Evolutionary conservation across 345 rosid genomes (phyloP).

Genomic region (Lagerstroemia speciosa): DNA sequence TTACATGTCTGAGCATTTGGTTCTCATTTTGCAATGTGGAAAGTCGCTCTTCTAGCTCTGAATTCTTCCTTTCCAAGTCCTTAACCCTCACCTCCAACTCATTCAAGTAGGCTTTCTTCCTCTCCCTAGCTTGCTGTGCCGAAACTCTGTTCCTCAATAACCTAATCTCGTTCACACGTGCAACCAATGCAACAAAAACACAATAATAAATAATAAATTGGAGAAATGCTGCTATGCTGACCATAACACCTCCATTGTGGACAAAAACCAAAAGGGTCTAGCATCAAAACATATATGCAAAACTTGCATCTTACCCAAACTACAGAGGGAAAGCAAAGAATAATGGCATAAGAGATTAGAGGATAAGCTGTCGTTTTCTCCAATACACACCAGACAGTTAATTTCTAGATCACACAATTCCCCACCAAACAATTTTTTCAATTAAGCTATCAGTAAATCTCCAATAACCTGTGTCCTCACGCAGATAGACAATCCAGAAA

Average conservation of each 20-base stretch:
- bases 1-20: constrained; percentile 96
- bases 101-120: constrained; percentile 83
- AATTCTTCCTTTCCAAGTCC: constrained; percentile 86
- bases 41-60: constrained; percentile 82
- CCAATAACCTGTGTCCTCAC: no score
- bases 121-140: constrained; percentile 98
- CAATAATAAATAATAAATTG: background rate
- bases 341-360: background rate
- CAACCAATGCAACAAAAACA: background rate
- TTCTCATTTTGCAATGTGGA: constrained; percentile 96
- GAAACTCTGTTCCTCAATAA: constrained; percentile 98
- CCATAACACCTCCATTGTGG: background rate
- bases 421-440: no score
- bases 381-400: no score
- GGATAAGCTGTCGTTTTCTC: background rate
- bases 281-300: background rate
- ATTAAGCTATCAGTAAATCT: no score
- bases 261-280: background rate
- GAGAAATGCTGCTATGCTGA: background rate
- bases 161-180: constrained; percentile 24
- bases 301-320: background rate
- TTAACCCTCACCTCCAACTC: constrained; percentile 71
- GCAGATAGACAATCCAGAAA: no score
- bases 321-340: background rate
- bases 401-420: no score